These are phyloP conservation scores for Gillenia trifoliata DNA, from an alignment of 306 rosid species.

Conservation along the genomic window DNA sequence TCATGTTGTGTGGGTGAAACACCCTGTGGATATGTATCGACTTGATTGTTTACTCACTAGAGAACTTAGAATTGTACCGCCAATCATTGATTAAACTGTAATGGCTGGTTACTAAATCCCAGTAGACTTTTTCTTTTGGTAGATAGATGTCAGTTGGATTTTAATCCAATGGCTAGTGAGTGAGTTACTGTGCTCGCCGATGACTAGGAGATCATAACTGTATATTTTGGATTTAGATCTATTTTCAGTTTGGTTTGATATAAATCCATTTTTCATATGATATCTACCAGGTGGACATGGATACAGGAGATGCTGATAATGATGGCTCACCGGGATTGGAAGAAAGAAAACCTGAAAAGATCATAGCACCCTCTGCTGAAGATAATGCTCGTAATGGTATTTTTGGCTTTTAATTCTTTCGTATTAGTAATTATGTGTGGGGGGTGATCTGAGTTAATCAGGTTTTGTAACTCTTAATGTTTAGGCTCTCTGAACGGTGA, in stretches of 20 bases:
- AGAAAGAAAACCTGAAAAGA: constrained; percentile 48
- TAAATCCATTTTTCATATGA: not conserved
- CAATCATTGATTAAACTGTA: not conserved
- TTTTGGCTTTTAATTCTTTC: not conserved
- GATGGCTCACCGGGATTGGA: constrained; percentile 39
- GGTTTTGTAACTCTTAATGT: not conserved
- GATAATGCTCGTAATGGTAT: constrained; percentile 44
- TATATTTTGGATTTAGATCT: not conserved
- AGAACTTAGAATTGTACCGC: not conserved
- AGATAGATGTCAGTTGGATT: not conserved
- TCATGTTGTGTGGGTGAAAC: not conserved
- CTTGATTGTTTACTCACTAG: not conserved
- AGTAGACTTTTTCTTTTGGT: not conserved
- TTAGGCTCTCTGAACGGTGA: constrained; percentile 45
- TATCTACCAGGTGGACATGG: constrained; percentile 89
- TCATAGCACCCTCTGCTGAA: constrained; percentile 31
- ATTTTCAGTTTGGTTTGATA: constrained; percentile 5
- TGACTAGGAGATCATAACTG: not conserved
- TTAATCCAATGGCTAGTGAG: not conserved
- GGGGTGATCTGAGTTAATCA: not conserved
- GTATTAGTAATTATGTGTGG: not conserved
- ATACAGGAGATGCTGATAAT: constrained; percentile 72
- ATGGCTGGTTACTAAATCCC: not conserved
- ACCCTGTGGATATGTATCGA: not conserved
- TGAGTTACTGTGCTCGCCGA: not conserved